Conservation (phyloP, 2,329 filamentous ascomycete genomes). For the Ophiostoma perfectum region DNA sequence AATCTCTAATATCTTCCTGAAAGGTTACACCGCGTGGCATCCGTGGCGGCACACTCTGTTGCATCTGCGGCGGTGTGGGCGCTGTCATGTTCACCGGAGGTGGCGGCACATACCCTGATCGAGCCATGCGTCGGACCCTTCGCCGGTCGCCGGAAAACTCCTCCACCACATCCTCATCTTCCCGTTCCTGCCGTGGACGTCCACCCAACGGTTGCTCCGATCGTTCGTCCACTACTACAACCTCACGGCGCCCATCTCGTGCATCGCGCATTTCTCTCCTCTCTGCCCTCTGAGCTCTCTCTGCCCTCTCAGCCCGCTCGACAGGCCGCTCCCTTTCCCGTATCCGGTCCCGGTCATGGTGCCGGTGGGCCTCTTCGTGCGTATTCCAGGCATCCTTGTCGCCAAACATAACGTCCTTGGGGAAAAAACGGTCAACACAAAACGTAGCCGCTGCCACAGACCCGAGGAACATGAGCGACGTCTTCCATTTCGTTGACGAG, state of each 20-base stretch:
- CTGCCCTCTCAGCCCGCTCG: neutral
- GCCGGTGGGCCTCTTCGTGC: constrained; percentile 15
- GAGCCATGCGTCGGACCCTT: neutral
- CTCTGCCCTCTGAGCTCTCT: neutral
- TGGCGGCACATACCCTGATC: constrained; percentile 9
- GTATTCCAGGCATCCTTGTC: constrained; percentile 36
- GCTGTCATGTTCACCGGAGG: constrained; percentile 12
- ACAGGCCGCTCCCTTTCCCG: neutral
- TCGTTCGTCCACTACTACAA: neutral
- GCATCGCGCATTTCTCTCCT: neutral
- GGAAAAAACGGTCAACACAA: constrained; percentile 38
- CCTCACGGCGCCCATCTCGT: neutral
- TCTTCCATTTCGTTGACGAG: constrained; percentile 29
- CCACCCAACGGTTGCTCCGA: too few species aligned
- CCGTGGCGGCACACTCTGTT: neutral
- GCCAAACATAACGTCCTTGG: constrained; percentile 36
- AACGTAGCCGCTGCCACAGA: constrained; percentile 36
- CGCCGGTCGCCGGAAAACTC: neutral
- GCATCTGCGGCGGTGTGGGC: constrained; percentile 12
- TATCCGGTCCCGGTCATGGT: neutral
- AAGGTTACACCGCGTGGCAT: constrained; percentile 14
- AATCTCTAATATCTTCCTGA: neutral
- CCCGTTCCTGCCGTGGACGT: neutral
- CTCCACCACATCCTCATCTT: neutral
- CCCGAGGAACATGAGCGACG: constrained; percentile 38